Evolutionary conservation across 2,329 filamentous ascomycete genomes (phyloP).

Genomic region (Blumeria hordei): DNA sequence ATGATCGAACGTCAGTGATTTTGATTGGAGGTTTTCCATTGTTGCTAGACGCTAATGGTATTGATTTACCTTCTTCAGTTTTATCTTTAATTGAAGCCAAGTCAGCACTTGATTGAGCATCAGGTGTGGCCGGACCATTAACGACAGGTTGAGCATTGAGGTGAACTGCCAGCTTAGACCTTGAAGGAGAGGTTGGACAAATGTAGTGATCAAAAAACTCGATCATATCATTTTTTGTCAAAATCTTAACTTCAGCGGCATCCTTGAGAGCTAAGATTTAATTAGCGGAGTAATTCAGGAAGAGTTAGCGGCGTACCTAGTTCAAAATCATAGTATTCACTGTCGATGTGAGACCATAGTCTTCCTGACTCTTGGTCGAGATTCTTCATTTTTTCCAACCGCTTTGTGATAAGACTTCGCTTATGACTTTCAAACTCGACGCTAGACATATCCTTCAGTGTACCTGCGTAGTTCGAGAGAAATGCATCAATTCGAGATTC

Average conservation of each 20-base stretch:
- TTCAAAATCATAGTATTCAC: slow-evolving; percentile 75
- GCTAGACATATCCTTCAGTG: slow-evolving; percentile 51
- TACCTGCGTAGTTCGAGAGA: slow-evolving; percentile 39
- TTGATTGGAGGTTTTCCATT: slow-evolving; percentile 30
- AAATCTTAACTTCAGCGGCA: slow-evolving; percentile 43
- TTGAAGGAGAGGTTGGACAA: slow-evolving; percentile 41
- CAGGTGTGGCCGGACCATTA: slow-evolving; percentile 17
- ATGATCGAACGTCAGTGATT: slow-evolving; percentile 58
- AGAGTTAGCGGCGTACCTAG: slow-evolving; percentile 33
- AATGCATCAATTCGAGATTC: slow-evolving; percentile 77
- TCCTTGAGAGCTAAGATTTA: slow-evolving; percentile 25
- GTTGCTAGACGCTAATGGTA: slow-evolving; percentile 1
- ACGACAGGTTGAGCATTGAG: slow-evolving; percentile 43
- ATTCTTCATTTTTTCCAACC: slow-evolving; percentile 82
- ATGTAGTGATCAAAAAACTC: slow-evolving; percentile 60
- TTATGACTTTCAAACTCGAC: slow-evolving; percentile 79
- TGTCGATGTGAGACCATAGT: slow-evolving; percentile 67
- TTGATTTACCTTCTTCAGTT: slow-evolving; percentile 3
- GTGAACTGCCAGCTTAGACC: slow-evolving; percentile 71
- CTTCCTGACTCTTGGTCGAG: slow-evolving; percentile 60
- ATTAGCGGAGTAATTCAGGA: slow-evolving; percentile 2
- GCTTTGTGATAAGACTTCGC: slow-evolving; percentile 63
- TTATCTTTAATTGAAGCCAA: slow-evolving; percentile 6
- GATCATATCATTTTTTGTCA: slow-evolving; percentile 60
- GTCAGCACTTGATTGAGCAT: slow-evolving; percentile 6